Conservation (phyloP, 208 protist species). For the Endotrypanum monterogeii region DNA sequence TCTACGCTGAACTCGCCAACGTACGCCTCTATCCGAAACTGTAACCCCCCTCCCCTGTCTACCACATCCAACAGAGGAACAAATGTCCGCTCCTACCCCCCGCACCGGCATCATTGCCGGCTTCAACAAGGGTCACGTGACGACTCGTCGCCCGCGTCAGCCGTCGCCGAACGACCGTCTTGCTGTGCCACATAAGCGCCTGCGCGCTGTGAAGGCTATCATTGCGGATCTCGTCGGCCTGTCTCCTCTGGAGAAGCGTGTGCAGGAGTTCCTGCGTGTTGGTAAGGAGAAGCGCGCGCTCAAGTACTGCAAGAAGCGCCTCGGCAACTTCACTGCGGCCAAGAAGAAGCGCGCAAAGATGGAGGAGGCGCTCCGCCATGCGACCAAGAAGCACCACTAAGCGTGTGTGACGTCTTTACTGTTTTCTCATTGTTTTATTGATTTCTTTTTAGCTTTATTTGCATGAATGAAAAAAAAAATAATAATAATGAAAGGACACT, state of each 20-base stretch:
- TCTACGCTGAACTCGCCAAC: background rate
- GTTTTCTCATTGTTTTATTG: constrained; percentile 5
- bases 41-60: background rate
- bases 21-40: background rate
- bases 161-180: constrained; percentile 82
- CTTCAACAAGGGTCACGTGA: constrained; percentile 93
- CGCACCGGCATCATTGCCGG: constrained; percentile 91
- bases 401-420: background rate
- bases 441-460: constrained; percentile 18
- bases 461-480: constrained; percentile 17
- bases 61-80: constrained; percentile 5
- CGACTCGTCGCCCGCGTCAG: constrained; percentile 83
- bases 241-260: constrained; percentile 91
- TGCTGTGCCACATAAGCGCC: constrained; percentile 86
- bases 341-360: constrained; percentile 94
- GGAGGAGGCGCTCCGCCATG: constrained; percentile 89
- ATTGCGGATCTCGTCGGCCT: constrained; percentile 90
- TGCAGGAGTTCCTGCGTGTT: constrained; percentile 94
- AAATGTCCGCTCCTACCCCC: constrained; percentile 68
- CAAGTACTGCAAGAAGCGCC: constrained; percentile 95
- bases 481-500: constrained; percentile 1
- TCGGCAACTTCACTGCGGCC: constrained; percentile 86
- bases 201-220: constrained; percentile 91
- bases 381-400: constrained; percentile 70
- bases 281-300: constrained; percentile 96